Evolutionary conservation across 2,329 filamentous ascomycete species (phyloP), one percentile per base, ranked within the genome.

Genomic region (Trichoderma breve): DNA sequence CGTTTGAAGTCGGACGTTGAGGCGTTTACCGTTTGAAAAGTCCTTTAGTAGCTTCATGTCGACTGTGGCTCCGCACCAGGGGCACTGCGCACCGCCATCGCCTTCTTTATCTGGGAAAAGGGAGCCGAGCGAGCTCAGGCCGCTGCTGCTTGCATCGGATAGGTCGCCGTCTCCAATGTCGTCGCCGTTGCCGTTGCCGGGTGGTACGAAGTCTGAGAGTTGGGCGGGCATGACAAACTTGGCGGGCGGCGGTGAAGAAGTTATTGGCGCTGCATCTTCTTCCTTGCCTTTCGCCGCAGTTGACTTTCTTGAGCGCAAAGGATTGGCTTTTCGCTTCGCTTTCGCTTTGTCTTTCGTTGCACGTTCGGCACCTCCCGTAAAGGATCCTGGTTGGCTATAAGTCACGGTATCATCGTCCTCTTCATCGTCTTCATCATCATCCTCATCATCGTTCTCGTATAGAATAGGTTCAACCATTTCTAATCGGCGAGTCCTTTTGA

Each of bases 31-130:
- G 15, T 83, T 81, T 1, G 84, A 84, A 75, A 89, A 89, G 3
- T 83, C 82, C 66, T 85, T 80, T n/a, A 93, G 83, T 1, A 88
- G 80, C 0, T 82, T 81, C 11, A 82, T 80, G 67, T 90, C 85
- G 6, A 95, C 89, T 3, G 83, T 76, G 57, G 87, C 83, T 15
- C 88, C 85, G 78, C 93, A 95, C 82, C 93, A 88, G 1, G 92
- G 90, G 77, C 93, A 95, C 26, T 82, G 94, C 26, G 83, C 55
- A 12, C 84, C 77, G 11, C 21, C 51, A 15, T 65, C 70, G 6
- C 28, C 53, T 3, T 55, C 36, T 21, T 70, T 66, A 1, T 70
- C 61, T 6, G 62, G 51, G 32, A 70, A 65, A 4, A 57, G 34
- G 15, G 51, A 39, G 21, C 58, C 57, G 36, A 65, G 57, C 0